A percentile compares a stretch with the other conserved stretches of the same genome.
Evolutionary conservation across 2,329 filamentous ascomycete genomes (phyloP).

Genomic region (Claviceps sp.): DNA sequence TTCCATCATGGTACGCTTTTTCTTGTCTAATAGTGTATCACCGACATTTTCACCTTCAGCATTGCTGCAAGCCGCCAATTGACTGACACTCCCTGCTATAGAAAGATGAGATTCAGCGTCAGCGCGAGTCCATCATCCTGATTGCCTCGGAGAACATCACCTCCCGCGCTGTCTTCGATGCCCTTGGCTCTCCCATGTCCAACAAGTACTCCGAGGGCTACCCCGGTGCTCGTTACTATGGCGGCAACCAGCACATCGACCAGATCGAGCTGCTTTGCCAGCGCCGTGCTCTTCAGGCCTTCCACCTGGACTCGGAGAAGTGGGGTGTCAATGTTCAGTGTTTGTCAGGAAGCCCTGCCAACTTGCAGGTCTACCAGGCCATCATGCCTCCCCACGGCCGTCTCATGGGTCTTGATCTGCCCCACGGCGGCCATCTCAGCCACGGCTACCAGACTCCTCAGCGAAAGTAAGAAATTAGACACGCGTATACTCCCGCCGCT

Average conservation of each 20-base stretch:
- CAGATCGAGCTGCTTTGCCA: conserved; percentile 93
- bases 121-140: conserved; percentile 95
- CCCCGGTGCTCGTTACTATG: conserved; percentile 96
- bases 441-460: conserved; percentile 96
- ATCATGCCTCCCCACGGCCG: conserved; percentile 92
- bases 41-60: background rate
- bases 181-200: conserved; percentile 85
- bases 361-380: conserved; percentile 95
- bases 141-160: conserved; percentile 99
- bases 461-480: conserved; percentile 54
- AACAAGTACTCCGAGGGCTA: conserved; percentile 99
- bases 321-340: conserved; percentile 99
- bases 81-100: conserved; percentile 27
- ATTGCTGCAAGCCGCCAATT: conserved; percentile 17
- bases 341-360: conserved; percentile 84
- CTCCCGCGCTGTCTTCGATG: conserved; percentile 94
- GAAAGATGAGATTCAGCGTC: conserved; percentile 89
- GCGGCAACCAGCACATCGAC: conserved; percentile 98
- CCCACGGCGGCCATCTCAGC: conserved; percentile 86
- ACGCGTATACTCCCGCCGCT: background rate
- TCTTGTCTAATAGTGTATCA: background rate
- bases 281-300: conserved; percentile 80
- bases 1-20: conserved; percentile 72
- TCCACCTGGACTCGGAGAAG: conserved; percentile 72
- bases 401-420: conserved; percentile 91